Base-by-base conservation (phyloP, 495 filamentous ascomycete species). In the Aspergillus ellipticus region DNA sequence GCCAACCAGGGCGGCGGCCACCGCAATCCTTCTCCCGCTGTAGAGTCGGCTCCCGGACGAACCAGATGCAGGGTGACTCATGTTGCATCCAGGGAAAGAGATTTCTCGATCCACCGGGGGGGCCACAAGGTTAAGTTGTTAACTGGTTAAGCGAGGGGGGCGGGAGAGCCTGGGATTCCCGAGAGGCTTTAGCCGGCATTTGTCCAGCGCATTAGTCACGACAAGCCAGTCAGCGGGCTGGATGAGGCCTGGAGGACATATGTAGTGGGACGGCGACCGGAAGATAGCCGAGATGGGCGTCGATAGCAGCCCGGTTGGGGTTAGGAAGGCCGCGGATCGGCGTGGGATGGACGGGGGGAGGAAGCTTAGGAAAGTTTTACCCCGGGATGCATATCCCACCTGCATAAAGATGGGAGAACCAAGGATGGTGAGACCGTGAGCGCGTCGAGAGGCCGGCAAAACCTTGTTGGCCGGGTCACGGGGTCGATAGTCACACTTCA, bases 111-210 rank as follows among this genome's bases (percentile, higher is more conserved):
- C 35, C 42, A 11, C 42, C 6, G 42, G 3, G 42, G 5, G 42
- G 17, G 13, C 45, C 45, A 48, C 45, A 48, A 48, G 45, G 7
- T 48, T 48, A n/a, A n/a, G n/a, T n/a, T n/a, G n/a, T n/a, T n/a
- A n/a, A n/a, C n/a, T n/a, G n/a, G n/a, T n/a, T n/a, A 48, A 48
- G 45, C 45, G 45, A 48, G 22, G 6, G n/a, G 13, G 8, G 16
- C 11, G 22, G 28, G 8, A 28, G 13, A 15, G 3, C 11, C 45
- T 29, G 22, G 21, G 16, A 16, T 22, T 22, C 45, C 22, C 13
- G 45, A 29, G 45, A 28, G 45, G 45, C 24, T 28, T 48, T 48
- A 48, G 22, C 45, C 45, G 45, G 45, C 13, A 28, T 48, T 28
- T 48, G 45, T 48, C 11, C 45, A 21, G 24, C 17, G 21, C 21